Conservation (phyloP, 2,329 filamentous ascomycete genomes). For the Claviceps fusiformis region DNA sequence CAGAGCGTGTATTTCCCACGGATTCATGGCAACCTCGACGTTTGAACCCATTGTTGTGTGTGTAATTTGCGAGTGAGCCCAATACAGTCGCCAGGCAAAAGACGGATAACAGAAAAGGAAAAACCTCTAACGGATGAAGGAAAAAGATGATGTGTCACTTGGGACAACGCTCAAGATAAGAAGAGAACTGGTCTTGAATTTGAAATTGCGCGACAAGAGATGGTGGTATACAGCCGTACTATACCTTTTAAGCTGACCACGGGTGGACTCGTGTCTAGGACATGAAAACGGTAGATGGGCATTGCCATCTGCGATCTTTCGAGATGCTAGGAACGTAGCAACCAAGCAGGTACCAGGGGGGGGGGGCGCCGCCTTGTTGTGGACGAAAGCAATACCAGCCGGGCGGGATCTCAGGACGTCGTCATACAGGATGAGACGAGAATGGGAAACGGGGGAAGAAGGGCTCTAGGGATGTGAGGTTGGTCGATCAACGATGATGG, state of each 20-base stretch:
- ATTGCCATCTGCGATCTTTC: background rate
- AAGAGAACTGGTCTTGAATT: background rate
- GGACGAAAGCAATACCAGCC: background rate
- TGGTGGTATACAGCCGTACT: background rate
- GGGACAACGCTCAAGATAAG: too few relatives aligned
- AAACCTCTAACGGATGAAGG: background rate
- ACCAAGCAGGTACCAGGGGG: background rate
- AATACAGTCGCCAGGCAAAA: background rate
- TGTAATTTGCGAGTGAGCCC: background rate
- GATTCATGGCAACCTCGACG: conserved; percentile 14
- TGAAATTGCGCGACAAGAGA: background rate
- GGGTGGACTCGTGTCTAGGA: background rate
- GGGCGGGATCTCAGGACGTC: background rate
- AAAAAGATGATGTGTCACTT: background rate
- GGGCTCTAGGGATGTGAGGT: background rate
- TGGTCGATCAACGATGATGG: background rate
- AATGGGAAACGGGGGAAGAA: background rate
- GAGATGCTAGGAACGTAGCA: background rate
- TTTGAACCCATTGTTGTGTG: conserved; percentile 1
- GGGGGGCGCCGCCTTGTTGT: background rate
- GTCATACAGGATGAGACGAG: conserved; percentile 1
- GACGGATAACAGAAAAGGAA: background rate
- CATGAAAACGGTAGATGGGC: background rate
- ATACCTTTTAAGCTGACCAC: background rate
- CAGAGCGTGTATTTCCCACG: conserved; percentile 23